Evolutionary conservation across 331 rosid species (phyloP).

Genomic region (Phaseolus coccineus): DNA sequence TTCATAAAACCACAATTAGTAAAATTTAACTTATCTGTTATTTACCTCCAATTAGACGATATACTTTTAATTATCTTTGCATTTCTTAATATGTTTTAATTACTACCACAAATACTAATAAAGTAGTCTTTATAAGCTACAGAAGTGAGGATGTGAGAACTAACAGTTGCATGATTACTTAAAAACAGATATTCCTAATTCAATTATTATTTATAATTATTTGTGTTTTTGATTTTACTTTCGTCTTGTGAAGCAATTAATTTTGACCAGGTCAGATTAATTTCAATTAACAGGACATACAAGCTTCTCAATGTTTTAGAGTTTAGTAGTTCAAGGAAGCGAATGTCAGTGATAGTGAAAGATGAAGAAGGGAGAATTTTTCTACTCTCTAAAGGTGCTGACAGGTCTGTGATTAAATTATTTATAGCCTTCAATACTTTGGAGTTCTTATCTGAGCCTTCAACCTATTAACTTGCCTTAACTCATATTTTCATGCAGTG

Average conservation of each 20-base stretch:
- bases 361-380: constrained; percentile 53
- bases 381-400: constrained; percentile 58
- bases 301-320: constrained; percentile 57
- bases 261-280: constrained; percentile 8
- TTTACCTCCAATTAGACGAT: background rate
- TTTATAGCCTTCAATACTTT: constrained; percentile 11
- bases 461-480: constrained; percentile 36
- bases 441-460: constrained; percentile 31
- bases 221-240: constrained; percentile 25
- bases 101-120: background rate
- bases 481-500: constrained; percentile 63
- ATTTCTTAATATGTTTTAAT: background rate
- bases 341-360: constrained; percentile 61
- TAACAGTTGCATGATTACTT: background rate
- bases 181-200: constrained; percentile 10
- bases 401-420: constrained; percentile 51
- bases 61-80: background rate
- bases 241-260: constrained; percentile 26
- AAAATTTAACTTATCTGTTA: background rate
- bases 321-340: constrained; percentile 58
- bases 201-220: background rate
- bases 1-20: background rate
- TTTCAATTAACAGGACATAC: constrained; percentile 47
- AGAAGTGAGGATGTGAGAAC: constrained; percentile 5
- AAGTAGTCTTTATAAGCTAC: background rate